Percentiles rank a stretch among this genome's conserved stretches.
These are phyloP conservation scores for Leucosporidium scottii DNA, from an alignment of 768 basidiomycete species.

Conservation along the genomic window DNA sequence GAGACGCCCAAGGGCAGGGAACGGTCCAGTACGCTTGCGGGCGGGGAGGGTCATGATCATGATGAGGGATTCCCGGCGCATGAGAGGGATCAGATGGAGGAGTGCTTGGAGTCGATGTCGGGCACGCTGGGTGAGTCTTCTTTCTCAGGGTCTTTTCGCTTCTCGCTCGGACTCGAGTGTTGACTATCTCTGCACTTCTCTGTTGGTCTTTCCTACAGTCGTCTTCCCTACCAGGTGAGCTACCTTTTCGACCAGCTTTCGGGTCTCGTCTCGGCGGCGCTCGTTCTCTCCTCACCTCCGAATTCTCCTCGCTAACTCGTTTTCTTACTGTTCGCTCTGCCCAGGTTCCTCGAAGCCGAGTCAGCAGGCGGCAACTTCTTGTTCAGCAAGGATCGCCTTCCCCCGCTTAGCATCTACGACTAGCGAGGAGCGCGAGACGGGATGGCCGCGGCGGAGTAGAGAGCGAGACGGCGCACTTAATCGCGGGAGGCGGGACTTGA, in stretches of 20 bases:
- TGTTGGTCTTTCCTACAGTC: neutral
- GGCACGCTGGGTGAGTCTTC: slow-evolving; percentile 68
- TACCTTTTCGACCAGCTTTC: too few species aligned
- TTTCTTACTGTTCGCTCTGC: neutral
- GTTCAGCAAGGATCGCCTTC: slow-evolving; percentile 8
- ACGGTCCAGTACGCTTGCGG: slow-evolving; percentile 9
- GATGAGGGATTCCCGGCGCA: slow-evolving; percentile 69
- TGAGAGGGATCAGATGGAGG: slow-evolving; percentile 87
- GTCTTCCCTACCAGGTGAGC: slow-evolving; percentile 19
- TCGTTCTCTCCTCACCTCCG: too few species aligned
- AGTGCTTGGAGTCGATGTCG: slow-evolving; percentile 61
- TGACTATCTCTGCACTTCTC: too few species aligned
- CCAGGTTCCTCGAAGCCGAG: slow-evolving; percentile 88
- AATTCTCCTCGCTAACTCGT: neutral
- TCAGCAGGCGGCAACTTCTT: slow-evolving; percentile 86
- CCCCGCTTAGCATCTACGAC: neutral
- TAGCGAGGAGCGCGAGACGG: too few species aligned
- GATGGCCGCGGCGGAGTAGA: too few species aligned
- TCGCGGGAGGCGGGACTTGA: too few species aligned
- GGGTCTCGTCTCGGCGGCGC: too few species aligned
- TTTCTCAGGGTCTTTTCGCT: too few species aligned
- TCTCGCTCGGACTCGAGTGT: too few species aligned
- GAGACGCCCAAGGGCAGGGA: neutral
- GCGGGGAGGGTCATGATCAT: slow-evolving; percentile 1
- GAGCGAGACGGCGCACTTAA: too few species aligned